phyloP scores from a whole-genome alignment of 208 protist species.

The Tritrichomonas musculus region DNA sequence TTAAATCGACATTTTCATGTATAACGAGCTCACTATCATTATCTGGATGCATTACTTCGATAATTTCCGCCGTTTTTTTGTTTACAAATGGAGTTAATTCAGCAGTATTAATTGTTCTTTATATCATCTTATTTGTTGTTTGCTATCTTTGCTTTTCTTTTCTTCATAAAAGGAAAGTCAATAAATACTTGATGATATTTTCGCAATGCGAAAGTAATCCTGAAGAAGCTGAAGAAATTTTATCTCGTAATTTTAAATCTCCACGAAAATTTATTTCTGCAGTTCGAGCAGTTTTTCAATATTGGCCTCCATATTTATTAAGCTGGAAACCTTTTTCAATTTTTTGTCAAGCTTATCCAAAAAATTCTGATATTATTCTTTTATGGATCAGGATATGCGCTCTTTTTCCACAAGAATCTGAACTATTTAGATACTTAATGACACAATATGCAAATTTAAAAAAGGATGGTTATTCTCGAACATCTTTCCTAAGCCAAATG shows the following conservation, averaged over 20 bases:
- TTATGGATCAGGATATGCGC: neutral
- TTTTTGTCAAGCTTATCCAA: neutral
- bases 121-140: neutral
- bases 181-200: neutral
- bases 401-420: neutral
- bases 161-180: neutral
- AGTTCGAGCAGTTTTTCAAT: neutral
- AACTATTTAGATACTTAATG: neutral
- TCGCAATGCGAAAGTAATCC: neutral
- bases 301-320: neutral
- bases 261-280: neutral
- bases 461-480: neutral
- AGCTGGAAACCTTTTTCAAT: neutral
- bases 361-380: neutral
- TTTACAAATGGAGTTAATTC: neutral
- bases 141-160: neutral
- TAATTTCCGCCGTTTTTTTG: neutral
- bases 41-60: neutral
- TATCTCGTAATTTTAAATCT: neutral
- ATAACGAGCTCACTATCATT: neutral
- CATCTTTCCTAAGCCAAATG: neutral
- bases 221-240: neutral
- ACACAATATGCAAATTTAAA: neutral
- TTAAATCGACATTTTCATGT: neutral
- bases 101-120: neutral